These are phyloP conservation scores for Candida sonorensis DNA, from an alignment of 805 yeast genomes.

Conservation along the genomic window DNA sequence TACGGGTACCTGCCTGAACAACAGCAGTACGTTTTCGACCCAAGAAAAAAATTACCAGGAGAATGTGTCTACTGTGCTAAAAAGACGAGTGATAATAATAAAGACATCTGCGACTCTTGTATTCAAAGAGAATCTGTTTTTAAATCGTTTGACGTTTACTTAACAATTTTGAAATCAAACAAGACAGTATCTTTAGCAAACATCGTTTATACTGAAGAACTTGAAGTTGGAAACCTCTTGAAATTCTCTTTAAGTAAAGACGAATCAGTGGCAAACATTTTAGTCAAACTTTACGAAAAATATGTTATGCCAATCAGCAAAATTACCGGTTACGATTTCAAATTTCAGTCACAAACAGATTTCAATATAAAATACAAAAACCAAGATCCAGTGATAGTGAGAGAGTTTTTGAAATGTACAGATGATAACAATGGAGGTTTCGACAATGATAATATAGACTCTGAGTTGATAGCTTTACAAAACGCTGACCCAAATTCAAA, in stretches of 20 bases:
- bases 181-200: constrained; percentile 19
- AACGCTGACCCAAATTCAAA: constrained; percentile 10
- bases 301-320: constrained; percentile 24
- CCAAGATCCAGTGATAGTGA: constrained; percentile 10
- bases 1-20: background rate
- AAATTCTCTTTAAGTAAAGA: constrained; percentile 16
- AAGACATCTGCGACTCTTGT: constrained; percentile 21
- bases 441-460: constrained; percentile 17
- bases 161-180: constrained; percentile 20
- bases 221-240: constrained; percentile 15
- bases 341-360: constrained; percentile 12
- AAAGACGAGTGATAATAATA: constrained; percentile 1
- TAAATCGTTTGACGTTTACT: constrained; percentile 18
- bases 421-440: constrained; percentile 13
- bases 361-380: constrained; percentile 9
- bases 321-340: constrained; percentile 25
- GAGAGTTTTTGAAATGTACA: constrained; percentile 15
- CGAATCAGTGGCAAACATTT: constrained; percentile 16
- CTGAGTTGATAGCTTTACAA: constrained; percentile 18
- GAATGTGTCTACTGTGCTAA: constrained; percentile 11
- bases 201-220: constrained; percentile 16
- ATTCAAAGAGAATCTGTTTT: constrained; percentile 18
- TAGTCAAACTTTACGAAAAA: constrained; percentile 21
- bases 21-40: no score
- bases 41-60: no score